Conservation (phyloP, 345 rosid genomes). For the Ceriops tagal region DNA sequence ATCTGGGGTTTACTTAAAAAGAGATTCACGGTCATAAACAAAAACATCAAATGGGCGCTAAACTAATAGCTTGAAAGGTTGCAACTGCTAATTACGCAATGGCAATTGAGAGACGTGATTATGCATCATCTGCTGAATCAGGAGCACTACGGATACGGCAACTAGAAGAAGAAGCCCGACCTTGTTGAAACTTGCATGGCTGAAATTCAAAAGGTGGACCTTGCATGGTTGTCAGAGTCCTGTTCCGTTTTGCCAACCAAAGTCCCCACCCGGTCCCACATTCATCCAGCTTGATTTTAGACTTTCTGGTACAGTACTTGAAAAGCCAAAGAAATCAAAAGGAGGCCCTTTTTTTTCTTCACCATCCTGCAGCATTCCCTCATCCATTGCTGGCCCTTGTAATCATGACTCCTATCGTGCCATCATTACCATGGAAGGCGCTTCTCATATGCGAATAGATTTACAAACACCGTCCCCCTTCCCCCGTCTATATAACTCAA, state of each 20-base stretch:
- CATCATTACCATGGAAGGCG: conserved; percentile 61
- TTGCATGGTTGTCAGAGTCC: conserved; percentile 16
- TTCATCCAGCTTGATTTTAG: neutral
- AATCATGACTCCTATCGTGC: conserved; percentile 57
- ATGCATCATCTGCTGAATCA: neutral
- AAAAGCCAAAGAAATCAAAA: conserved; percentile 3
- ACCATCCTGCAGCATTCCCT: conserved; percentile 29
- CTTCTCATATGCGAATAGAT: conserved; percentile 16
- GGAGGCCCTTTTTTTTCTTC: conserved; percentile 1
- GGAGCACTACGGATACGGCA: neutral
- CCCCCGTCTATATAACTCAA: conserved; percentile 26
- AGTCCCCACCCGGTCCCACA: neutral
- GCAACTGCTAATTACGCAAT: neutral
- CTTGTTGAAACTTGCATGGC: conserved; percentile 9
- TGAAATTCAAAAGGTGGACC: conserved; percentile 16
- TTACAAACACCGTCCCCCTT: conserved; percentile 9
- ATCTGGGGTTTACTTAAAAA: too few relatives aligned
- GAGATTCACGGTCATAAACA: too few relatives aligned
- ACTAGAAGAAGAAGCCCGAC: neutral
- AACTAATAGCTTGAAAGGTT: neutral
- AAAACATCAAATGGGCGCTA: neutral
- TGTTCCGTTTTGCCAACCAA: conserved; percentile 24
- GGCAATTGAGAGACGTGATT: neutral
- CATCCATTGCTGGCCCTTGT: conserved; percentile 47
- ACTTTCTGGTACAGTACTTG: neutral